A percentile compares a stretch with the other conserved stretches of the same genome.
Conservation (phyloP, 192 early-diverging fungal species). For the Geosiphon pyriformis region DNA sequence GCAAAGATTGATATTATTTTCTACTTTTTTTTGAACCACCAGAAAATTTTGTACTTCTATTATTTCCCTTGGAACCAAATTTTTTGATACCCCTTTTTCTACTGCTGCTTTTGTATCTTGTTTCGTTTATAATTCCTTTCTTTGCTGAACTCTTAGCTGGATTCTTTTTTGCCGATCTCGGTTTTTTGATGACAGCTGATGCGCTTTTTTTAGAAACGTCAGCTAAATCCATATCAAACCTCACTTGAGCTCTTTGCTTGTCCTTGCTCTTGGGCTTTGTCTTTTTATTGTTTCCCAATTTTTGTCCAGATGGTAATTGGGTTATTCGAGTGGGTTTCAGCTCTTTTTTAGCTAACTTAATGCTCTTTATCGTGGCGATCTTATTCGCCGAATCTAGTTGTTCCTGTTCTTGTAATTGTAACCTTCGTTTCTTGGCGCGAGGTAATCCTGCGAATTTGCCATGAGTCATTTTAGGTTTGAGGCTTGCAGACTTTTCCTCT, state of each 20-base stretch:
- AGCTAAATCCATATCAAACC: constrained; percentile 41
- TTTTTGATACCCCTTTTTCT: too few relatives aligned
- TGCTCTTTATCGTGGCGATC: constrained; percentile 32
- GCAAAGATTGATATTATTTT: too few relatives aligned
- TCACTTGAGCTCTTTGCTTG: constrained; percentile 10
- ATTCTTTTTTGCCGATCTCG: constrained; percentile 31
- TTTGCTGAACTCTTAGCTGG: too few relatives aligned
- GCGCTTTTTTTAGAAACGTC: constrained; percentile 36
- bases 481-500: constrained; percentile 36
- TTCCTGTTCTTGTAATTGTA: constrained; percentile 40
- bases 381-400: too few relatives aligned
- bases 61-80: too few relatives aligned
- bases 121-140: too few relatives aligned
- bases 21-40: too few relatives aligned
- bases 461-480: constrained; percentile 34
- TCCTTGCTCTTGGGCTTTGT: constrained; percentile 17
- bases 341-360: constrained; percentile 47
- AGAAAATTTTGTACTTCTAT: too few relatives aligned
- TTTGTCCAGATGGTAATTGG: constrained; percentile 27
- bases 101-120: too few relatives aligned
- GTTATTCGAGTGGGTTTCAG: constrained; percentile 35
- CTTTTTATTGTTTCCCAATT: constrained; percentile 12
- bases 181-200: constrained; percentile 31
- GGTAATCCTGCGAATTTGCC: constrained; percentile 47
- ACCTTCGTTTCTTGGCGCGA: constrained; percentile 40